Percentiles rank a stretch among this genome's conserved stretches.
Conservation (phyloP, 495 filamentous ascomycete genomes). For the Pseudotulostoma volvatum region DNA sequence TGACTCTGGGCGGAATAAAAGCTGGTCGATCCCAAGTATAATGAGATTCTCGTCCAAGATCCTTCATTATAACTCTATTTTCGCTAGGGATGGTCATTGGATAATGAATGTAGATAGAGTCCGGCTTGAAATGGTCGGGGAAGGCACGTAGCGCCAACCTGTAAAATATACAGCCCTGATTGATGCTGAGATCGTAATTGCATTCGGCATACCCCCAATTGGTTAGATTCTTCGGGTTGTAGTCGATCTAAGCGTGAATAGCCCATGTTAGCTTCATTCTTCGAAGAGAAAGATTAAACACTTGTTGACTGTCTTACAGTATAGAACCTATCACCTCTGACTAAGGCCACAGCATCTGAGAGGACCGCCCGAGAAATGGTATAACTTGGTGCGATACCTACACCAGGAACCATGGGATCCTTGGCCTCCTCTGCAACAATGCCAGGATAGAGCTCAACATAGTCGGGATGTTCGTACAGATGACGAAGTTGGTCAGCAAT, state of each 20-base stretch:
- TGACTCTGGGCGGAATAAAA: slow-evolving; percentile 31
- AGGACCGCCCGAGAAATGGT: slow-evolving; percentile 39
- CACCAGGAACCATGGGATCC: slow-evolving; percentile 35
- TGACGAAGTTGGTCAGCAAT: slow-evolving; percentile 34
- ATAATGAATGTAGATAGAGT: slow-evolving; percentile 79
- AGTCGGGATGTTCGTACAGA: slow-evolving; percentile 45
- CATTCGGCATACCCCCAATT: slow-evolving; percentile 63
- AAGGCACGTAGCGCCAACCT: slow-evolving; percentile 68
- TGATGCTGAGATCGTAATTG: slow-evolving; percentile 54
- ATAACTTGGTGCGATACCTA: slow-evolving; percentile 40
- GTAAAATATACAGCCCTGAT: slow-evolving; percentile 74
- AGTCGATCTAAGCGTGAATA: slow-evolving; percentile 29
- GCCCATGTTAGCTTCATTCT: slow-evolving; percentile 2
- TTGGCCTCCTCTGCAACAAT: slow-evolving; percentile 39
- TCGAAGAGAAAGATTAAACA: not conserved
- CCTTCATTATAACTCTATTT: slow-evolving; percentile 55
- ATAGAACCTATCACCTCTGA: slow-evolving; percentile 38
- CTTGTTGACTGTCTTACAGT: slow-evolving; percentile 24
- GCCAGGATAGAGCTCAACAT: slow-evolving; percentile 48
- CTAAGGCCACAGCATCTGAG: slow-evolving; percentile 37
- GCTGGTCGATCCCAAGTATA: slow-evolving; percentile 55
- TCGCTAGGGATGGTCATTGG: slow-evolving; percentile 67
- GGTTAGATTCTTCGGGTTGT: slow-evolving; percentile 62
- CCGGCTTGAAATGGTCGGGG: slow-evolving; percentile 59
- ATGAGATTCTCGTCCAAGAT: slow-evolving; percentile 50